Conservation (phyloP, 768 basidiomycete genomes). For the Lactarius evosmus region DNA sequence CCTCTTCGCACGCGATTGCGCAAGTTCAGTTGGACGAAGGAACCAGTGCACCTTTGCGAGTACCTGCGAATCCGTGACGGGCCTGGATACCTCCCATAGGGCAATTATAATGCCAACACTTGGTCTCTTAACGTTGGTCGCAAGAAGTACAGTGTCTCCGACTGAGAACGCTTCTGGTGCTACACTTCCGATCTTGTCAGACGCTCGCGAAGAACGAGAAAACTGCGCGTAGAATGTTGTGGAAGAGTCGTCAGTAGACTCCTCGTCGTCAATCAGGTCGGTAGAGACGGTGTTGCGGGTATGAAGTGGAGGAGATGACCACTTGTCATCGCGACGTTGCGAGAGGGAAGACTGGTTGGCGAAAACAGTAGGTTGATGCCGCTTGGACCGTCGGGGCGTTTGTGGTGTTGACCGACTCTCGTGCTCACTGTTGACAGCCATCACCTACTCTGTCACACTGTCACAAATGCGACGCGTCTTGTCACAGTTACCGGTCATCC, state of each 20-base stretch:
- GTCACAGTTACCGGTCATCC: not conserved
- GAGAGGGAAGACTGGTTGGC: not conserved
- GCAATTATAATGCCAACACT: constrained; percentile 69
- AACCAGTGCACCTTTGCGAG: constrained; percentile 75
- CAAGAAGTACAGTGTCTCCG: constrained; percentile 67
- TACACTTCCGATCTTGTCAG: not conserved
- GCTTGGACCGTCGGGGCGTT: constrained; percentile 26
- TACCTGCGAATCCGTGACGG: constrained; percentile 41
- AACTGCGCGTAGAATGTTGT: constrained; percentile 24
- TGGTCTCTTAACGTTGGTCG: constrained; percentile 44
- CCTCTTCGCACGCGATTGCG: constrained; percentile 56
- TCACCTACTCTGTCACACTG: not conserved
- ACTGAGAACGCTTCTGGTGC: constrained; percentile 42
- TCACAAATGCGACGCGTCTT: constrained; percentile 1
- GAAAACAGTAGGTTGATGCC: constrained; percentile 24
- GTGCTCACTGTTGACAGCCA: not conserved
- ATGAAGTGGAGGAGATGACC: constrained; percentile 20
- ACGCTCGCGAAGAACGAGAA: constrained; percentile 10
- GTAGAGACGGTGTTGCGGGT: constrained; percentile 16
- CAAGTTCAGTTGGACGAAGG: constrained; percentile 59
- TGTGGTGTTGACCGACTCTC: constrained; percentile 8
- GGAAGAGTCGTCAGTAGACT: not conserved
- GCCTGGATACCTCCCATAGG: constrained; percentile 57
- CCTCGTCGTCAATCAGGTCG: constrained; percentile 28
- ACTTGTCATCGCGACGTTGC: constrained; percentile 14